Evolutionary conservation across 768 basidiomycete genomes (phyloP), one percentile per base, ranked within the genome.

Genomic region (Lentinus brumalis): DNA sequence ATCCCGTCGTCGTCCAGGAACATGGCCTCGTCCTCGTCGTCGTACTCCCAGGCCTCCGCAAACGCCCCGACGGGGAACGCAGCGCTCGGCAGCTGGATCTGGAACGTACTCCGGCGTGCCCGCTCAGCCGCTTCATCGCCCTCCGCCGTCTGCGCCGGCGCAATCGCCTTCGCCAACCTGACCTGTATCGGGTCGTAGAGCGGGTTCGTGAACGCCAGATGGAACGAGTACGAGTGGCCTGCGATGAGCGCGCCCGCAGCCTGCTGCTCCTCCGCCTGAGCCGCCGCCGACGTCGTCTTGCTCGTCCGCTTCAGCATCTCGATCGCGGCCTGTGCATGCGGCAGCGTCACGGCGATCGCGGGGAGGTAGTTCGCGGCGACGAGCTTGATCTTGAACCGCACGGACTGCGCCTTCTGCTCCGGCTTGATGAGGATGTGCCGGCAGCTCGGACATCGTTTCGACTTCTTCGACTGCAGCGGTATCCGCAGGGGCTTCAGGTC

Each of bases 361-460:
- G 97, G 97, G 15, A 99, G 80, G 75, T 98, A 98, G 72, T 91
- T 96, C 31, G 92, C 86, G 0, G 96, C 97, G 58, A 96, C 92
- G 53, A 98, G 87, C 75, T 98, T 98, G 76, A 99, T 98, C 77
- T 98, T 98, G 81, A 89, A 98, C 16, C 94, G 86, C 40, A 92
- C 89, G 16, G 92, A 94, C 67, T 94, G 93, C 0, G 95, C 90
- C 71, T 99, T 99, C 70, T 96, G 91, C 73, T 99, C 97, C 4
- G 97, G 97, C 72, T 98, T 97, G 76, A 98, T 97, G 63, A 99
- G 84, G 67, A 98, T 97, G 74, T 98, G 96, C 16, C 92, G 88
- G 72, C 97, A 99, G 2, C 81, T 83, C 14, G 94, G 89, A 77
- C 97, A 99, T 4, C 97, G 92, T 75, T 98, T 98, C 3, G 95